phyloP scores from a whole-genome alignment of 1,139 yeast genomes.

The Suhomyces choctaworum region DNA sequence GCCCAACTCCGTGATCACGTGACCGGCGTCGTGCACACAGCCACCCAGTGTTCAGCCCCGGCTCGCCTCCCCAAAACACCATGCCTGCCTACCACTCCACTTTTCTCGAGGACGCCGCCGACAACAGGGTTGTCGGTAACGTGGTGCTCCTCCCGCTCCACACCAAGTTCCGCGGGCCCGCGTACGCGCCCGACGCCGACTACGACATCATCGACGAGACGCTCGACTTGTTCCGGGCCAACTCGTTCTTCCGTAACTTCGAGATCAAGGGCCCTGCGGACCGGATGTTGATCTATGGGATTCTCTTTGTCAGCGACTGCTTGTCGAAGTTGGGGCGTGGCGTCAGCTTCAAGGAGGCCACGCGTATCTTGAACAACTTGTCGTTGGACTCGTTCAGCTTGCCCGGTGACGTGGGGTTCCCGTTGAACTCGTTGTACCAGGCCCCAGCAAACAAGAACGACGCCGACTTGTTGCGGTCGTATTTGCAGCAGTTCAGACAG shows the following conservation, averaged over 20 bases:
- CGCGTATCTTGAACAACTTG: slow-evolving; percentile 70
- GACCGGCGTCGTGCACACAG: no score
- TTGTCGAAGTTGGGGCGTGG: slow-evolving; percentile 57
- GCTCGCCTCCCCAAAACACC: slow-evolving; percentile 6
- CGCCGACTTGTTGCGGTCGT: slow-evolving; percentile 74
- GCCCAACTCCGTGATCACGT: no score
- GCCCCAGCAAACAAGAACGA: slow-evolving; percentile 77
- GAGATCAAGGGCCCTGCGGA: slow-evolving; percentile 97
- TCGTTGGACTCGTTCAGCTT: slow-evolving; percentile 85
- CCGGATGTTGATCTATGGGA: slow-evolving; percentile 94
- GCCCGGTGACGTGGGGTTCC: slow-evolving; percentile 96
- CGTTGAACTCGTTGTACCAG: slow-evolving; percentile 78
- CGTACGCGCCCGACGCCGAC: slow-evolving; percentile 77
- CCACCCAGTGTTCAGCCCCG: no score
- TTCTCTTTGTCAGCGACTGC: slow-evolving; percentile 84
- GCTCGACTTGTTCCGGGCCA: slow-evolving; percentile 89
- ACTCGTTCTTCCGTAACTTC: slow-evolving; percentile 93
- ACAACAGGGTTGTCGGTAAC: slow-evolving; percentile 54
- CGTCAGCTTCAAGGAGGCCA: slow-evolving; percentile 62
- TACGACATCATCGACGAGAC: slow-evolving; percentile 92
- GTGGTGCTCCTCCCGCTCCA: slow-evolving; percentile 79
- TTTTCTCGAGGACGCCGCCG: slow-evolving; percentile 59
- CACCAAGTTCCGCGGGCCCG: slow-evolving; percentile 87
- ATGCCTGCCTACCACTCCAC: slow-evolving; percentile 92
- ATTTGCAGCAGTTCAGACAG: slow-evolving; percentile 91